Percentiles rank a stretch among this genome's conserved stretches.
Conservation (phyloP, 257 asterid species). For the Ajuga chamaepitys region DNA sequence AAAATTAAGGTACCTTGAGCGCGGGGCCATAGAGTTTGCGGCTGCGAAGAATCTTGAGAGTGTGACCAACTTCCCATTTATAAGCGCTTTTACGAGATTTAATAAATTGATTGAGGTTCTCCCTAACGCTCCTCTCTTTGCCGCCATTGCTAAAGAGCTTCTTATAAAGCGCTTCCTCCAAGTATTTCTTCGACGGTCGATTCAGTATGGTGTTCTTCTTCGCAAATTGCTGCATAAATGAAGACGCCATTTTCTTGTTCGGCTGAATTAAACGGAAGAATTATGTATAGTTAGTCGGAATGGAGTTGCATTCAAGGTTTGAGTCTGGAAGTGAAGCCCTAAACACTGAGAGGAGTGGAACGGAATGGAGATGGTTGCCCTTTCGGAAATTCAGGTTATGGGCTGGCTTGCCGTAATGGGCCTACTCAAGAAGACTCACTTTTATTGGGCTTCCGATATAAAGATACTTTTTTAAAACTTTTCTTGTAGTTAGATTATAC, state of each 20-base stretch:
- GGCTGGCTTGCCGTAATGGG: not conserved
- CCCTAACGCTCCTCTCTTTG: slow-evolving; percentile 46
- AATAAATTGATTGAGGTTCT: slow-evolving; percentile 58
- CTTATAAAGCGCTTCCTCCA: slow-evolving; percentile 81
- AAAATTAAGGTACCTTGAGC: slow-evolving; percentile 43
- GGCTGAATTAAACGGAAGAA: not conserved
- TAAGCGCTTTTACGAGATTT: slow-evolving; percentile 62
- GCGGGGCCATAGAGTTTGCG: slow-evolving; percentile 74
- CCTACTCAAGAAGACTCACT: not conserved
- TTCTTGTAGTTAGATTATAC: too few relatives aligned
- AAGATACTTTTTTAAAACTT: too few relatives aligned
- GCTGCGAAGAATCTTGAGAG: slow-evolving; percentile 65
- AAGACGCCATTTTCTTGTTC: slow-evolving; percentile 50
- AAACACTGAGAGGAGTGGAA: not conserved
- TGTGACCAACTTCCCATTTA: slow-evolving; percentile 89
- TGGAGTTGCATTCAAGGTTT: slow-evolving; percentile 9
- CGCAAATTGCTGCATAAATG: slow-evolving; percentile 66
- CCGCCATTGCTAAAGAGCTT: slow-evolving; percentile 69
- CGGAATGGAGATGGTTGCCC: slow-evolving; percentile 10
- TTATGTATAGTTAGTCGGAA: not conserved
- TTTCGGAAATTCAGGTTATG: not conserved
- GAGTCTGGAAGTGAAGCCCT: slow-evolving; percentile 19
- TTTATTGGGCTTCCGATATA: not conserved
- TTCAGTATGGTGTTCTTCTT: slow-evolving; percentile 49
- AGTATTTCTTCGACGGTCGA: slow-evolving; percentile 64